Evolutionary conservation across 2,329 filamentous ascomycete species (phyloP), one percentile per base, ranked within the genome.

Genomic region (Diaporthe longicolla): DNA sequence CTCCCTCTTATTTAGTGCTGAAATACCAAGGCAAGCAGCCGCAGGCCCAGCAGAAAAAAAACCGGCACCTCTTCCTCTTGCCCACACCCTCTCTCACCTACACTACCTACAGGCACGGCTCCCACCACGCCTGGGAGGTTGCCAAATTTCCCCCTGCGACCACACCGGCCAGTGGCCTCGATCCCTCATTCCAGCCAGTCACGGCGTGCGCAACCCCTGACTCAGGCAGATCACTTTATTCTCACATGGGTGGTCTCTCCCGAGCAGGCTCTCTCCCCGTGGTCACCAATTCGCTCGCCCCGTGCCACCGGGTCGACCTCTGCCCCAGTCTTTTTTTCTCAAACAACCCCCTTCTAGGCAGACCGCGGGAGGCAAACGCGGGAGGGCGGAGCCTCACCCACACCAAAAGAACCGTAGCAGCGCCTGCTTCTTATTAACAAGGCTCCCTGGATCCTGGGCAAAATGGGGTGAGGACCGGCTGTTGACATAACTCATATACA

Each of bases 161-260:
- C 66, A 68, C 52, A 73, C 66, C 66, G 58, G 65, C 66, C 54
- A 71, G 35, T 48, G 35, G 71, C 66, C 71, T 45, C 9, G 35
- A 54, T 70, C 45, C 52, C 43, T 52, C 71, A 15, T 43, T 48
- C 52, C 58, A 71, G 40, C 66, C 71, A 71, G 58, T 75, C 43
- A 73, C 52, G 52, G 58, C 48, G 71, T 70, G 15, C 45, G 59
- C 74, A 75, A 70, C 71, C 71, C 74, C 74, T 73, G 66, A 68
- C 58, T 50, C 66, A 71, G 74, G 71, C 59, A 73, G 68, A 65
- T 63, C 48, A 50, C 50, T 59, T 55, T 57, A 70, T 66, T 52
- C 24, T 58, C 58, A 71, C 61, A 65, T 72, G 57, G 71, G n/a
- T 55, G 50, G 45, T 40, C 63, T 24, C 40, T 61, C 45, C 72